A percentile compares a stretch with the other conserved stretches of the same genome.
Evolutionary conservation across 129 eudicot genomes (phyloP).

Genomic region (Flaveria ramosissima): DNA sequence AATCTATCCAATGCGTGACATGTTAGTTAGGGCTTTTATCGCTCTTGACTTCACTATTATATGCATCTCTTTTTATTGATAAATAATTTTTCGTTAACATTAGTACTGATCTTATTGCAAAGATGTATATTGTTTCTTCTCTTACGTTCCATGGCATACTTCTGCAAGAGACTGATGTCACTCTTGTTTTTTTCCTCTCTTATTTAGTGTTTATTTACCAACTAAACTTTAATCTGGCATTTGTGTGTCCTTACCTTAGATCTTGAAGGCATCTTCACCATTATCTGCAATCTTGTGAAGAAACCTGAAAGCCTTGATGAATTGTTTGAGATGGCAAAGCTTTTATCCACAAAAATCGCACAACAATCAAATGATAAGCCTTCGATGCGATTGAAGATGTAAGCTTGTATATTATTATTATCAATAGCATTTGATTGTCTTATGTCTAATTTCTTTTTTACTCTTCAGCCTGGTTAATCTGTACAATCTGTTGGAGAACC

Average conservation of each 20-base stretch:
- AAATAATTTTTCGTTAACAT: not conserved
- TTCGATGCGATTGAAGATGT: conserved; percentile 80
- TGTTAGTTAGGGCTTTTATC: conserved; percentile 1
- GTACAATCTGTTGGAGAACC: conserved; percentile 83
- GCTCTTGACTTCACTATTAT: not conserved
- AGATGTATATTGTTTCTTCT: conserved; percentile 3
- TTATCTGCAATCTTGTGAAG: conserved; percentile 86
- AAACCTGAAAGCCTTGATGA: conserved; percentile 78
- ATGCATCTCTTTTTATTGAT: not conserved
- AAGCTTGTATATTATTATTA: conserved; percentile 14
- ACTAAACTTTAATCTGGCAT: not conserved
- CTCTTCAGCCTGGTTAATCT: conserved; percentile 82
- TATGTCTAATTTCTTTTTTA: not conserved
- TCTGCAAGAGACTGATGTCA: conserved; percentile 9
- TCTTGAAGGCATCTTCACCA: conserved; percentile 83
- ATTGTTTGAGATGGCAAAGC: conserved; percentile 76
- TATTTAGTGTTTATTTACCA: not conserved
- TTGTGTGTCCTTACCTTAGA: conserved; percentile 39
- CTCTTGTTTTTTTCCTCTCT: not conserved
- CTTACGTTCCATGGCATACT: not conserved
- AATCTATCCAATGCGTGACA: not conserved
- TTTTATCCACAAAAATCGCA: conserved; percentile 58
- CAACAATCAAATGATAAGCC: conserved; percentile 87
- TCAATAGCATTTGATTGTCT: conserved; percentile 3
- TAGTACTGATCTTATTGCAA: not conserved